Evolutionary conservation across 2,329 filamentous ascomycete genomes (phyloP).

Genomic region (Aureobasidium namibiae): DNA sequence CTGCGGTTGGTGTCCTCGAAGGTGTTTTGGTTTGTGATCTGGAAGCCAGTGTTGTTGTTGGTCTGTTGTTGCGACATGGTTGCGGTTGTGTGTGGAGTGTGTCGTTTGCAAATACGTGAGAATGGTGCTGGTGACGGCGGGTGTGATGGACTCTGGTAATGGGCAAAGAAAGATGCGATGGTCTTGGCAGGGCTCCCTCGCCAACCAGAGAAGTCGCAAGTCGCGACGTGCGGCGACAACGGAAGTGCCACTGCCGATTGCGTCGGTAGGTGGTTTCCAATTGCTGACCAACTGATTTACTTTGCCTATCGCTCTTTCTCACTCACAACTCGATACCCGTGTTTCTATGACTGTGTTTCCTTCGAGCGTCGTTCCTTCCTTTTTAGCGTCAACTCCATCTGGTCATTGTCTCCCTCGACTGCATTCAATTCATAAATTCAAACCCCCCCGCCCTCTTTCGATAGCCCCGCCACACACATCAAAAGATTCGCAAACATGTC

Average conservation of each 20-base stretch:
- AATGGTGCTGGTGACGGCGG: neutral
- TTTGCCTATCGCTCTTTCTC: neutral
- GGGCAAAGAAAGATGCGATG: neutral
- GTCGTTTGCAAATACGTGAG: too few relatives aligned
- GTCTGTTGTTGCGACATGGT: conserved; percentile 9
- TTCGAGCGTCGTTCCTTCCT: neutral
- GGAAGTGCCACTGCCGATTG: neutral
- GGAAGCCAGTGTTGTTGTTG: conserved; percentile 19
- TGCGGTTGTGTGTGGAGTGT: neutral
- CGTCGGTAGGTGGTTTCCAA: neutral
- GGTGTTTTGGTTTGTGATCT: conserved; percentile 38
- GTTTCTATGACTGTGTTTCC: neutral
- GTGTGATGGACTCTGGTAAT: neutral
- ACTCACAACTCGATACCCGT: neutral
- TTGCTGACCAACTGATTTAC: conserved; percentile 7
- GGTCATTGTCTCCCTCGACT: neutral
- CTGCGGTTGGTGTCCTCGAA: conserved; percentile 40
- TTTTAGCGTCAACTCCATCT: neutral
- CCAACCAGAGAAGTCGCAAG: too few relatives aligned
- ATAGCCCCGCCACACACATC: conserved; percentile 3
- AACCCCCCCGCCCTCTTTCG: conserved; percentile 1
- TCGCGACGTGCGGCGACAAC: neutral
- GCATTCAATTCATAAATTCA: neutral
- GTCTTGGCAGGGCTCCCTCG: neutral
- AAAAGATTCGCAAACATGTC: conserved; percentile 55